phyloP scores from a whole-genome alignment of 768 basidiomycete genomes.

The Naematelia aurantialba region DNA sequence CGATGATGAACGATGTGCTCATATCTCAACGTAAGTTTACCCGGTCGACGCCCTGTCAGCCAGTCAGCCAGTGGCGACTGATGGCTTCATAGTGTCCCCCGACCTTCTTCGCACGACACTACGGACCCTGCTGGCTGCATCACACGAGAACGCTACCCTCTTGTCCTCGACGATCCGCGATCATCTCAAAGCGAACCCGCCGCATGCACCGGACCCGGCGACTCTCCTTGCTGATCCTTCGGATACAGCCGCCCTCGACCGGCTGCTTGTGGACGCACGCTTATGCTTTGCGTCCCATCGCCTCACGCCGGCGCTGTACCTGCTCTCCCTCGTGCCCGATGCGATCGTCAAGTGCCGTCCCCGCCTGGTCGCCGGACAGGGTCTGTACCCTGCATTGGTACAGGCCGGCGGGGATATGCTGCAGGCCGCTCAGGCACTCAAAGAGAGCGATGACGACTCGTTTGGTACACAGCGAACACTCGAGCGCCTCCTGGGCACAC shows the following conservation, averaged over 20 bases:
- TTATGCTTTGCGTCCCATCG: constrained; percentile 1
- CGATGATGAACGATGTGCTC: constrained; percentile 11
- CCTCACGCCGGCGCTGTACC: background rate
- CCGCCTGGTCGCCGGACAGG: background rate
- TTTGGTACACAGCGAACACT: background rate
- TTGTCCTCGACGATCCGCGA: background rate
- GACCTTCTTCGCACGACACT: background rate
- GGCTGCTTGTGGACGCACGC: background rate
- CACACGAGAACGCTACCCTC: background rate
- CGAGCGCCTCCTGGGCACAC: background rate
- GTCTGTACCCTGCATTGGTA: background rate
- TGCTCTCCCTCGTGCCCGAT: background rate
- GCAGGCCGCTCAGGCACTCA: constrained; percentile 6
- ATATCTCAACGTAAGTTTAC: constrained; percentile 3
- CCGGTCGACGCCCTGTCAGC: background rate
- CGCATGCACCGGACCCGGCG: background rate
- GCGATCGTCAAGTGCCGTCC: background rate
- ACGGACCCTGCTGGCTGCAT: background rate
- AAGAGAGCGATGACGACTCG: constrained; percentile 2
- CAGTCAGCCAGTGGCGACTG: background rate
- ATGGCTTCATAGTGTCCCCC: background rate
- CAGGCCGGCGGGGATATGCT: constrained; percentile 2
- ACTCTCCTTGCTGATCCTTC: constrained; percentile 1
- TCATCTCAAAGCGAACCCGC: background rate
- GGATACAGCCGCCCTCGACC: background rate